Percentiles rank a stretch among this genome's conserved stretches.
Conservation (phyloP, 2,329 filamentous ascomycete genomes). For the Aspergillus aculeatinus region DNA sequence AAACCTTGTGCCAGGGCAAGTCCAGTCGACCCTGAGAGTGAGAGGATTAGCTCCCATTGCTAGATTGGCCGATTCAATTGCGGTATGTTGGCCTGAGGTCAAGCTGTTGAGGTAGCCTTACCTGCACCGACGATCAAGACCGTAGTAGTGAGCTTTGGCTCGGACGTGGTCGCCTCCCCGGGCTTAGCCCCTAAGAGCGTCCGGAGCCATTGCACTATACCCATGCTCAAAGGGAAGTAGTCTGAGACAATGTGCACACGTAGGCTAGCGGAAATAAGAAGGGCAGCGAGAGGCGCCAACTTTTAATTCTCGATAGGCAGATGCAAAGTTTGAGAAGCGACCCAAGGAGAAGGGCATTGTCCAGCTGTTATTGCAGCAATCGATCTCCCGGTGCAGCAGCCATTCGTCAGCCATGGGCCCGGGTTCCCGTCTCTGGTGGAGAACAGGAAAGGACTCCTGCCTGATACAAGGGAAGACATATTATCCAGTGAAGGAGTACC, state of each 20-base stretch:
- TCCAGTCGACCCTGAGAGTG: constrained; percentile 39
- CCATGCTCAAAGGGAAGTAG: background rate
- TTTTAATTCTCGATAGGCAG: background rate
- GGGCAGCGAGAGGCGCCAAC: background rate
- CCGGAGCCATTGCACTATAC: background rate
- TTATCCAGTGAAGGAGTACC: background rate
- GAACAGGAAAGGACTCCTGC: background rate
- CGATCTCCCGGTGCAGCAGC: background rate
- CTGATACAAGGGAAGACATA: background rate
- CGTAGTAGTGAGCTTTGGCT: constrained; percentile 5
- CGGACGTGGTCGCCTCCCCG: background rate
- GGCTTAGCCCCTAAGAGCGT: background rate
- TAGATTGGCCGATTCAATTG: background rate
- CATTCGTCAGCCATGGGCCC: background rate
- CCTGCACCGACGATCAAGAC: constrained; percentile 23
- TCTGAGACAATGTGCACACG: background rate
- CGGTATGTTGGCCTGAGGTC: background rate
- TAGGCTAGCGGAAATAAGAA: background rate
- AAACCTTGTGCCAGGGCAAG: constrained; percentile 44
- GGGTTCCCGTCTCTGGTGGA: background rate
- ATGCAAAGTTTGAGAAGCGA: background rate
- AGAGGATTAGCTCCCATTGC: background rate
- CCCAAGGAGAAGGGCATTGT: background rate
- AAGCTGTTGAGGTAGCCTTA: background rate
- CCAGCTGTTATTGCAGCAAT: background rate